Conservation (phyloP, 768 basidiomycete species). For the Leccinellum albellum region DNA sequence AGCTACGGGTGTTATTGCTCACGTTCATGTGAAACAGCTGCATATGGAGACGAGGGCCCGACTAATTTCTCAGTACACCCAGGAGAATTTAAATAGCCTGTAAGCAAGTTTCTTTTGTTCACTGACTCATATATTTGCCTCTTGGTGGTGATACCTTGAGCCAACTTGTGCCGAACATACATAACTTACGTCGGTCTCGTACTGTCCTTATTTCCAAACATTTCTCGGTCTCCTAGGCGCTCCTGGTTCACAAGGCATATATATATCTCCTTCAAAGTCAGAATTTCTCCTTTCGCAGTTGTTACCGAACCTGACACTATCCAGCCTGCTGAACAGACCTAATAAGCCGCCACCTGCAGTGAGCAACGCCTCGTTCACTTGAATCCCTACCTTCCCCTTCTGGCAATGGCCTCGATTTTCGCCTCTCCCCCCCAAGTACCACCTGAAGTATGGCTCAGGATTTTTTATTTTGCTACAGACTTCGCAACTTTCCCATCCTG, state of each 20-base stretch:
- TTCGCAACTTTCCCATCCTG: constrained; percentile 11
- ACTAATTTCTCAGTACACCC: background rate
- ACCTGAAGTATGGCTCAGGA: constrained; percentile 29
- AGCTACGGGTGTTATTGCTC: background rate
- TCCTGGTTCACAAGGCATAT: constrained; percentile 15
- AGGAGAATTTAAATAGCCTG: background rate
- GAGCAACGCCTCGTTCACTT: background rate
- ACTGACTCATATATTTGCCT: background rate
- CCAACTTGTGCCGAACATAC: background rate
- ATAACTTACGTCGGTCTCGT: background rate
- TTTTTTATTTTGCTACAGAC: constrained; percentile 22
- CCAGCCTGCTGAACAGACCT: background rate
- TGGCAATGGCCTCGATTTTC: constrained; percentile 10
- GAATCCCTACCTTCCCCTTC: background rate
- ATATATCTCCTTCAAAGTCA: background rate
- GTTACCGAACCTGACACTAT: background rate
- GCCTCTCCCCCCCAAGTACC: constrained; percentile 13
- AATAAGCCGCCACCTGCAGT: background rate
- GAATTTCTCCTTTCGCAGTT: constrained; percentile 2
- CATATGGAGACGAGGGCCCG: background rate
- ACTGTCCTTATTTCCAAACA: constrained; percentile 1
- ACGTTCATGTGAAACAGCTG: background rate
- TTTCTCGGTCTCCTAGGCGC: background rate
- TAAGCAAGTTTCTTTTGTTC: background rate
- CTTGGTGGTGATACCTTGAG: background rate